A percentile compares a stretch with the other conserved stretches of the same genome.
These are phyloP conservation scores for Amanita rubescens DNA, from an alignment of 768 basidiomycete species.

Conservation along the genomic window DNA sequence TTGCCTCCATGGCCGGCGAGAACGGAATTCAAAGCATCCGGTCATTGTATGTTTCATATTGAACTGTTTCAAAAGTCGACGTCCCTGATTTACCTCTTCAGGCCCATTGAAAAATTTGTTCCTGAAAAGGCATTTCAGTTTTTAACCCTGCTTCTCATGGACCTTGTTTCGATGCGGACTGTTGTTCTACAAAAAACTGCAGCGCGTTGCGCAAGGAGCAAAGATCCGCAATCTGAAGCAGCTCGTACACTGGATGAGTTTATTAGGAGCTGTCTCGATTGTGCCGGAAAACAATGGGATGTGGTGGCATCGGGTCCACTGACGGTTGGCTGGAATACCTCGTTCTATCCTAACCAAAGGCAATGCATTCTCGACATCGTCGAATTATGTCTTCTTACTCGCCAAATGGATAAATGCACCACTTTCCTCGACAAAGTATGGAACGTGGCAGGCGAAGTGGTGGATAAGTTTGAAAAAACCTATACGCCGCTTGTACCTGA, in stretches of 20 bases:
- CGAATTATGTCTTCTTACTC: constrained; percentile 14
- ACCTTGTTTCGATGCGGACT: not conserved
- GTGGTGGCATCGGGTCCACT: too few species aligned
- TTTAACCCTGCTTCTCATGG: not conserved
- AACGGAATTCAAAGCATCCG: constrained; percentile 15
- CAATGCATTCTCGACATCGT: too few species aligned
- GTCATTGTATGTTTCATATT: constrained; percentile 15
- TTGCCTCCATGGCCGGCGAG: constrained; percentile 14
- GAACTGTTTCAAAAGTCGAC: not conserved
- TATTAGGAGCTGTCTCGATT: constrained; percentile 13
- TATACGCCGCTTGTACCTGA: constrained; percentile 2
- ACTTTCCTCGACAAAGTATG: constrained; percentile 8
- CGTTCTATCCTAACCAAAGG: too few species aligned
- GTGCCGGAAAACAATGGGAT: constrained; percentile 15
- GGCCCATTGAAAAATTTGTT: constrained; percentile 19
- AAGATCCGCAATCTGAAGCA: not conserved
- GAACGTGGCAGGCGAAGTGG: constrained; percentile 4
- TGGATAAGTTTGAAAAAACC: too few species aligned
- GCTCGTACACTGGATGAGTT: constrained; percentile 10
- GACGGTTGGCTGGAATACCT: too few species aligned
- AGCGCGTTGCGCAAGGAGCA: not conserved
- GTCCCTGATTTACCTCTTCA: constrained; percentile 1
- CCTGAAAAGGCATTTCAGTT: not conserved
- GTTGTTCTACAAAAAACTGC: constrained; percentile 6
- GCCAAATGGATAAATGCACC: too few species aligned